Percentiles rank a stretch among this genome's conserved stretches.
phyloP scores from a whole-genome alignment of 2,329 filamentous ascomycete species.

The Coniochaeta sp. region DNA sequence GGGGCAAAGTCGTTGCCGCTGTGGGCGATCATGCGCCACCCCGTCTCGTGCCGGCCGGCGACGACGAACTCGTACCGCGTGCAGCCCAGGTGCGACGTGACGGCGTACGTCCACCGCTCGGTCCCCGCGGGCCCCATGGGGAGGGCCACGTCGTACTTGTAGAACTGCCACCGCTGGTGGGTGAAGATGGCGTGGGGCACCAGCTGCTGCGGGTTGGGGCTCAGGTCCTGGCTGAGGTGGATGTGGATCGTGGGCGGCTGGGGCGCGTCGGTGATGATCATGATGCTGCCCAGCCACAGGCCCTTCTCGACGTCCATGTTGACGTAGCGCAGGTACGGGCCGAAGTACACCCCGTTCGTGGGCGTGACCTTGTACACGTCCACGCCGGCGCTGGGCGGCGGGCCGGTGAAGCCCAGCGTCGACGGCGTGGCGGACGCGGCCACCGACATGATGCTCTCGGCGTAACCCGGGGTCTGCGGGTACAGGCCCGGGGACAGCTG shows the following conservation, averaged over 20 bases:
- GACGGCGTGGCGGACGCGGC: conserved; percentile 66
- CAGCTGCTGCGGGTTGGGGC: conserved; percentile 84
- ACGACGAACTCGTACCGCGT: conserved; percentile 98
- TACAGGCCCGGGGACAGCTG: conserved; percentile 77
- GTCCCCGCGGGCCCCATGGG: conserved; percentile 79
- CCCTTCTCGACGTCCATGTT: conserved; percentile 96
- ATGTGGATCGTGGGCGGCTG: conserved; percentile 95
- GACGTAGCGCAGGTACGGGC: conserved; percentile 87
- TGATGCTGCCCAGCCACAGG: conserved; percentile 85
- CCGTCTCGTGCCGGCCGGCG: conserved; percentile 80
- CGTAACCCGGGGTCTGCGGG: conserved; percentile 75
- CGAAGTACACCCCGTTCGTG: conserved; percentile 96
- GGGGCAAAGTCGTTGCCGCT: conserved; percentile 94
- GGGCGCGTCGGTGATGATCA: conserved; percentile 83
- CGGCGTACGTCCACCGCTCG: conserved; percentile 92
- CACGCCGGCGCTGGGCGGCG: conserved; percentile 80
- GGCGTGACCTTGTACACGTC: conserved; percentile 91
- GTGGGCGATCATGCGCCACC: conserved; percentile 93
- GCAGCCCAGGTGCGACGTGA: conserved; percentile 93
- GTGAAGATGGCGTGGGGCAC: conserved; percentile 75
- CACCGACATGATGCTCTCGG: conserved; percentile 79
- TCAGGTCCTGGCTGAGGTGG: conserved; percentile 82
- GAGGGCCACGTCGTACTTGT: conserved; percentile 86
- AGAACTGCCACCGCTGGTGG: conserved; percentile 93
- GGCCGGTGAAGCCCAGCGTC: conserved; percentile 75